Evolutionary conservation across 305 asterid genomes (phyloP).

Genomic region (Petunia hybrid): DNA sequence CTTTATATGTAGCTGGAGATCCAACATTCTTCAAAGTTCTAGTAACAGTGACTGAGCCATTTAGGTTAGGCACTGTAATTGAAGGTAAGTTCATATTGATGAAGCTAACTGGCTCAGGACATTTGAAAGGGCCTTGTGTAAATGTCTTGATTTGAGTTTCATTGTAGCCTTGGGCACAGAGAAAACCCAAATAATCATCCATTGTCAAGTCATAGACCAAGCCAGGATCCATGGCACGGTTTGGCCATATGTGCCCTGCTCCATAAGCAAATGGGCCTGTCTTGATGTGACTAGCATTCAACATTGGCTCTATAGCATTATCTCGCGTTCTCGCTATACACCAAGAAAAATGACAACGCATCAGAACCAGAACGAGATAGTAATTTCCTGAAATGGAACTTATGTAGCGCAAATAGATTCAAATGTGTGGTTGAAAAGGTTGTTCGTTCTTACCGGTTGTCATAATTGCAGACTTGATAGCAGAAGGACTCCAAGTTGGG

Average conservation of each 20-base stretch:
- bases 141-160: conserved; percentile 54
- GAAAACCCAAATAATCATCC: conserved; percentile 66
- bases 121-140: conserved; percentile 47
- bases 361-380: background rate
- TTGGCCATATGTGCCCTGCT: conserved; percentile 87
- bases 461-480: conserved; percentile 82
- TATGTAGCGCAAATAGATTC: background rate
- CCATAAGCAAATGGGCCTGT: conserved; percentile 91
- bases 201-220: conserved; percentile 68
- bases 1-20: conserved; percentile 65
- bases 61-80: conserved; percentile 76
- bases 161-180: conserved; percentile 72
- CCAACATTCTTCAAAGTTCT: conserved; percentile 88
- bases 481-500: conserved; percentile 95
- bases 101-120: conserved; percentile 51
- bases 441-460: conserved; percentile 60
- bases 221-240: conserved; percentile 94
- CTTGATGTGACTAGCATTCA: conserved; percentile 57
- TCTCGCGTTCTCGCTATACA: conserved; percentile 68
- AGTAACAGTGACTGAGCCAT: conserved; percentile 55
- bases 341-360: background rate
- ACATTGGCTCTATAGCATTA: conserved; percentile 62
- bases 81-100: conserved; percentile 83
- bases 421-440: background rate
- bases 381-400: background rate